These are phyloP conservation scores for Cryptosporidium ubiquitum DNA, from an alignment of 169 alveolate genomes.

Conservation along the genomic window DNA sequence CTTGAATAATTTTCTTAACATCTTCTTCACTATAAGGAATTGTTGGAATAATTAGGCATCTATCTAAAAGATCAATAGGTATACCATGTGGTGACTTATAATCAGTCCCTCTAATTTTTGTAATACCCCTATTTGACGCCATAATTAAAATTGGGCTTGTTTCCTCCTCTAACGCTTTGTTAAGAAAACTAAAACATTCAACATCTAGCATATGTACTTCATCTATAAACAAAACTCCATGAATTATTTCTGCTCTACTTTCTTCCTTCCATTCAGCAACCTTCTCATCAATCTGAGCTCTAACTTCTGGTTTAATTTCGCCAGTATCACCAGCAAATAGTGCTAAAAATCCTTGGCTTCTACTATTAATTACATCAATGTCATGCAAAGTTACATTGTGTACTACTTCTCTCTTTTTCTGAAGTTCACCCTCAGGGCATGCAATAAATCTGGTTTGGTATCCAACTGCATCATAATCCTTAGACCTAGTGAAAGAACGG, in stretches of 20 bases:
- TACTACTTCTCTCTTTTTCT: conserved; percentile 97
- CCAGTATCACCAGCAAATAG: conserved; percentile 99
- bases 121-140: conserved; percentile 99
- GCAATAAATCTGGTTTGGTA: conserved; percentile 91
- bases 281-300: conserved; percentile 97
- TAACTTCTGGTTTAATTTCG: conserved; percentile 96
- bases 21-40: conserved; percentile 94
- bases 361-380: conserved; percentile 97
- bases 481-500: conserved; percentile 94
- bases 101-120: conserved; percentile 97
- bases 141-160: conserved; percentile 97
- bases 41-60: conserved; percentile 97
- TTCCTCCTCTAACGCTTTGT: conserved; percentile 97
- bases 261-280: conserved; percentile 99
- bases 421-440: conserved; percentile 99
- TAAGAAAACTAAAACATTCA: conserved; percentile 98
- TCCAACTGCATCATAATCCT: conserved; percentile 98
- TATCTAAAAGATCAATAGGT: conserved; percentile 97
- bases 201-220: conserved; percentile 99
- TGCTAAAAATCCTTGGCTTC: conserved; percentile 97
- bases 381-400: conserved; percentile 99
- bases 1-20: conserved; percentile 90
- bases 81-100: conserved; percentile 98
- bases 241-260: conserved; percentile 91
- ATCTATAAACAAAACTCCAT: conserved; percentile 99